These are phyloP conservation scores for Phyllosticta citrichinensis DNA, from an alignment of 2,329 filamentous ascomycete genomes.

Conservation along the genomic window DNA sequence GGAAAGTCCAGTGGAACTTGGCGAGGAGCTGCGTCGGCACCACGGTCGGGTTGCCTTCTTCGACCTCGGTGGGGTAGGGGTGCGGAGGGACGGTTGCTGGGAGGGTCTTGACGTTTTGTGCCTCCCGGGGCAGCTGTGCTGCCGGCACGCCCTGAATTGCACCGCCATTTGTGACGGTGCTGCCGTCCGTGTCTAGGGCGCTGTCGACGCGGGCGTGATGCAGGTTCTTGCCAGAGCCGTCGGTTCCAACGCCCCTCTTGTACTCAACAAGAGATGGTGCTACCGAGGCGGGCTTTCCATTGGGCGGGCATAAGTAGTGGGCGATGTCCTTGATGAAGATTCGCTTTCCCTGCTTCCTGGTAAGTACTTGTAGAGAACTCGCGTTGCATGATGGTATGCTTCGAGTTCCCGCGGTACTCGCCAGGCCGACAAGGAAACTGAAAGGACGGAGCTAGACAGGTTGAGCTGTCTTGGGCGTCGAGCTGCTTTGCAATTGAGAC, in stretches of 20 bases:
- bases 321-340: conserved; percentile 98
- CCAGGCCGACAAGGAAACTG: background rate
- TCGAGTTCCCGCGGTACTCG: background rate
- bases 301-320: conserved; percentile 77
- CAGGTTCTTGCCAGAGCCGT: conserved; percentile 17
- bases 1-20: conserved; percentile 87
- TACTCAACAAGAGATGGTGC: conserved; percentile 62
- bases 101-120: background rate
- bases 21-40: conserved; percentile 64
- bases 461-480: background rate
- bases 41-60: conserved; percentile 73
- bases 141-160: conserved; percentile 20
- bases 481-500: background rate
- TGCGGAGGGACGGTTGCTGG: conserved; percentile 35
- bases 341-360: conserved; percentile 63
- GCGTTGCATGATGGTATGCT: background rate
- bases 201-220: conserved; percentile 13
- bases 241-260: conserved; percentile 52
- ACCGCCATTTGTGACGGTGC: conserved; percentile 13
- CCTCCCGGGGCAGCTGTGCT: conserved; percentile 9
- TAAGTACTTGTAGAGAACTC: conserved; percentile 16
- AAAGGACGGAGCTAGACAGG: background rate
- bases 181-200: conserved; percentile 21
- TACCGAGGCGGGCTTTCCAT: conserved; percentile 55
- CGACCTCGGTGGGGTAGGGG: conserved; percentile 48